Percentiles rank a stretch among this genome's conserved stretches.
These are phyloP conservation scores for Dryas drummondii DNA, from an alignment of 306 rosid species.

Conservation along the genomic window DNA sequence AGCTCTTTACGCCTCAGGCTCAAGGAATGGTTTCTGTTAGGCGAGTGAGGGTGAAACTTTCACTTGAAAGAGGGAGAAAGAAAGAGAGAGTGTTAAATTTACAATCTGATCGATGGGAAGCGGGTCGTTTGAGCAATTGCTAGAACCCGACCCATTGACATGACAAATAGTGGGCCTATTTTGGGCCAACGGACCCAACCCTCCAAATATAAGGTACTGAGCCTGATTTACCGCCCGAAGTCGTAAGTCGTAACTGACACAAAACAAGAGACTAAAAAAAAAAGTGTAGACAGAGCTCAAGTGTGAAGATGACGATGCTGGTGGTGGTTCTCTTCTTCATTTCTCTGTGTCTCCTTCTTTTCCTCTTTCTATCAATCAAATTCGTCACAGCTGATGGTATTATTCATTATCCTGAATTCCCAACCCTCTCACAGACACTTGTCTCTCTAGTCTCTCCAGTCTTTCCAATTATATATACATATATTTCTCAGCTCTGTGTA, in stretches of 20 bases:
- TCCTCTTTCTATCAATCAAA: constrained; percentile 36
- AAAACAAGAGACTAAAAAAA: not conserved
- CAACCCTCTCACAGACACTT: not conserved
- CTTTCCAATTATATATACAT: not conserved
- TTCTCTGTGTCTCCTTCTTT: constrained; percentile 27
- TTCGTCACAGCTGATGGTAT: constrained; percentile 71
- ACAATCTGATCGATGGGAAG: too few species aligned
- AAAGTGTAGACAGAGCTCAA: not conserved
- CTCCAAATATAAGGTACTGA: not conserved
- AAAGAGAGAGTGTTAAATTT: too few species aligned
- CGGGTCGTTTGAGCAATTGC: too few species aligned
- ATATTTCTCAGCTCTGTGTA: not conserved
- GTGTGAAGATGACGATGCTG: constrained; percentile 4
- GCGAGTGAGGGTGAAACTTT: too few species aligned
- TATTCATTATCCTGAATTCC: not conserved
- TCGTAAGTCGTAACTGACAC: not conserved
- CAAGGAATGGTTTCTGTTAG: too few species aligned
- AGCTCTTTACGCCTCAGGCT: not conserved
- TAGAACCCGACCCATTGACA: too few species aligned
- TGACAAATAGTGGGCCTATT: not conserved
- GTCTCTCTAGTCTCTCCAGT: not conserved
- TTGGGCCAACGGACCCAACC: too few species aligned
- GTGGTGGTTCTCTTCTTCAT: constrained; percentile 26
- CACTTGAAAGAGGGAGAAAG: too few species aligned
- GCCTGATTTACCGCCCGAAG: not conserved